Percentiles rank a stretch among this genome's conserved stretches.
Evolutionary conservation across 306 rosid species (phyloP).

Genomic region (Sechiopsis laciniata): DNA sequence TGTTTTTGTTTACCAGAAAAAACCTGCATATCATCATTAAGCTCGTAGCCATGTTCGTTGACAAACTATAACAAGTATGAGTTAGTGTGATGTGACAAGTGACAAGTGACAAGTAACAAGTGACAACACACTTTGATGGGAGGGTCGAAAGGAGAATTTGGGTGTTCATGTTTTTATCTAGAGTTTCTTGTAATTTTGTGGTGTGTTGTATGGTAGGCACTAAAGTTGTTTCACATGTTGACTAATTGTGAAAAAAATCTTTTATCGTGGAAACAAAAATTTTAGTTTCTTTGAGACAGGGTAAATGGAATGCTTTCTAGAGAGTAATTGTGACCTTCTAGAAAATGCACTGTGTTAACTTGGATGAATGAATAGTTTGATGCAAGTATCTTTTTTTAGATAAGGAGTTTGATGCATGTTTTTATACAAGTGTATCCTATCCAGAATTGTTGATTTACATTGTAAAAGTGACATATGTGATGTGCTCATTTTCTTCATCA

Average conservation of each 20-base stretch:
- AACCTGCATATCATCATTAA: background rate
- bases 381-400: background rate
- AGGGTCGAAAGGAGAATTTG: conserved; percentile 4
- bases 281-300: background rate
- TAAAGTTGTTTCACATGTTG: conserved; percentile 6
- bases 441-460: background rate
- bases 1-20: background rate
- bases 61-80: background rate
- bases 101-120: no score
- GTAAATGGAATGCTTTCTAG: background rate
- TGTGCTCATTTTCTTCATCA: background rate
- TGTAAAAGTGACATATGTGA: background rate
- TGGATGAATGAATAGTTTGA: background rate
- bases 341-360: background rate
- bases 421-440: background rate
- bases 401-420: background rate
- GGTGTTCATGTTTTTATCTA: background rate
- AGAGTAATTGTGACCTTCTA: background rate
- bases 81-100: background rate
- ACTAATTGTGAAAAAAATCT: no score
- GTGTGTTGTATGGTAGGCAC: background rate
- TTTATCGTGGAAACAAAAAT: background rate
- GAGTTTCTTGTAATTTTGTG: conserved; percentile 8
- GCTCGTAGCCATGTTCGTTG: background rate
- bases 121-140: background rate